phyloP scores from a whole-genome alignment of 306 rosid species.

The Canavalia ensiformis region DNA sequence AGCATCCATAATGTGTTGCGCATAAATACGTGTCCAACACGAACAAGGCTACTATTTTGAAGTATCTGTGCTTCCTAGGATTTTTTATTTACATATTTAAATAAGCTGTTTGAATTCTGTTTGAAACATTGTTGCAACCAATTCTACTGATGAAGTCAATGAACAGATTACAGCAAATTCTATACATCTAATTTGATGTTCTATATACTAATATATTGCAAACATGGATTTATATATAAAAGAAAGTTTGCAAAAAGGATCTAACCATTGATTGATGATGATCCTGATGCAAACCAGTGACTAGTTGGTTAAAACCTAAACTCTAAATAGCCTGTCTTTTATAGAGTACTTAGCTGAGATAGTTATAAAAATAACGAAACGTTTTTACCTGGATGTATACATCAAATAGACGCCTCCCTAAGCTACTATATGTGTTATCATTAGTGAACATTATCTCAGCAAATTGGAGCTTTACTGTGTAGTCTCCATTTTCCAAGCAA shows the following conservation, averaged over 20 bases:
- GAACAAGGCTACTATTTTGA: no score
- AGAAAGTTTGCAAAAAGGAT: neutral
- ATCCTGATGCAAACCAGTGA: neutral
- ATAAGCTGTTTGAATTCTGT: neutral
- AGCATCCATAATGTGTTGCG: no score
- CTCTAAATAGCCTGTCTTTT: neutral
- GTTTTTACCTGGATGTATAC: conserved; percentile 62
- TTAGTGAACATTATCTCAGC: conserved; percentile 56
- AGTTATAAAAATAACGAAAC: neutral
- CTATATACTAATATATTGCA: neutral
- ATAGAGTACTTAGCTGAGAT: neutral
- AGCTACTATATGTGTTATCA: conserved; percentile 38
- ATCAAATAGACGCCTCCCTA: conserved; percentile 62
- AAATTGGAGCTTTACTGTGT: conserved; percentile 58
- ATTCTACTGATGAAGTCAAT: neutral
- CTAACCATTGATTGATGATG: conserved; percentile 17
- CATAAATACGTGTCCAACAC: no score
- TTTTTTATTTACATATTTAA: neutral
- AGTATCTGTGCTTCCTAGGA: no score
- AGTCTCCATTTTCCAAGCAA: conserved; percentile 61
- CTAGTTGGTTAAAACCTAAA: neutral
- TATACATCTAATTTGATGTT: neutral
- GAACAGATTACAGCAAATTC: neutral
- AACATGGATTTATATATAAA: neutral
- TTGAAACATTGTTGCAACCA: neutral